Evolutionary conservation across 2,329 filamentous ascomycete species (phyloP), one percentile per base, ranked within the genome.

Genomic region (Dactylellina cionopaga): DNA sequence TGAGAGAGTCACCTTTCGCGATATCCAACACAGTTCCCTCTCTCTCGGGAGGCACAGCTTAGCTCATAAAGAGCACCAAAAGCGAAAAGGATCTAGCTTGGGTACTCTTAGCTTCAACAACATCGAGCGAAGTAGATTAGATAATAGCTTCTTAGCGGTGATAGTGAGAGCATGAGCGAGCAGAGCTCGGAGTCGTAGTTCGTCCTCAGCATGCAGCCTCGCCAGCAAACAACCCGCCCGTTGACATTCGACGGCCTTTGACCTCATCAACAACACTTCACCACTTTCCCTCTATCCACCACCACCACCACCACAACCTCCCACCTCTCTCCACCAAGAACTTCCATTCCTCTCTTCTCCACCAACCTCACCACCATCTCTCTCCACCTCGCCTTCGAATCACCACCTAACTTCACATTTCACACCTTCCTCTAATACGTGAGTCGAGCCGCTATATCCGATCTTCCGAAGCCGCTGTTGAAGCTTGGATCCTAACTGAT

Each of bases 191-290:
- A 25, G 35, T 41, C 24, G 17, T 44, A 44, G n/a, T n/a, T n/a
- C 19, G 10, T 19, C 43, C 27, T 19, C 24, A 11, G 9, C 22
- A 24, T 5, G 44, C 6, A 49, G 24, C 25, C 11, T 27, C 22
- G 44, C 19, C 19, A 24, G 41, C 41, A 46, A 46, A 46, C 13
- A 46, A 46, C 15, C 15, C 5, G 13, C 5, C 11, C 13, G n/a
- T 5, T 33, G 29, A 35, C 47, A 27, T 39, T 39, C 31, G 15
- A 19, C 31, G 10, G 49, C 3, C 49, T 25, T 22, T 7, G 52
- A 24, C 52, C 35, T 46, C 54, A 58, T 44, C 54, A 58, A n/a
- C n/a, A n/a, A 58, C 54, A 58, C 37, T 31, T 31, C 54, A 33
- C 41, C 24, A 9, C 49, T 25, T 35, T 19, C 17, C 37, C 64